Conservation (phyloP, 371 early-diverging fungal genomes). For the Mortierella sp. region DNA sequence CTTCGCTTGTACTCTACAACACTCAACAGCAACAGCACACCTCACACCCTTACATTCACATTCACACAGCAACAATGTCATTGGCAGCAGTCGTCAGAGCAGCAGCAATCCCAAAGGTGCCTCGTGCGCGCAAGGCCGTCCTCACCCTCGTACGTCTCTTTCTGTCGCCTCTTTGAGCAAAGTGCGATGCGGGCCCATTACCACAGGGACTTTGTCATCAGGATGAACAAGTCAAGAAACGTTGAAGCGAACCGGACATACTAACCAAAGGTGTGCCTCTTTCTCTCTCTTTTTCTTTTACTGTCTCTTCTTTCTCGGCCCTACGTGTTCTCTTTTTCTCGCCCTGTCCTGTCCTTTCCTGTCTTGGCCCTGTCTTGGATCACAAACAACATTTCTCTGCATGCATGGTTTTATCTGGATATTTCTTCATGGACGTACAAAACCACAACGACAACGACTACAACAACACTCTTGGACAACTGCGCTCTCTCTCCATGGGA, state of each 20-base stretch:
- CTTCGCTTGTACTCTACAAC: not conserved
- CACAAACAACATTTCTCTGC: not conserved
- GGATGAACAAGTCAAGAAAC: not conserved
- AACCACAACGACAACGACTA: not conserved
- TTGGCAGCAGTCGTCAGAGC: slow-evolving; percentile 52
- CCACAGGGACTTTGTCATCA: not conserved
- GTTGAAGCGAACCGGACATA: not conserved
- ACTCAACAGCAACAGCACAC: not conserved
- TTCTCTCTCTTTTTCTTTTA: not conserved
- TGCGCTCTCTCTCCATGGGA: not conserved
- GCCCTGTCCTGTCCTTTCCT: not conserved
- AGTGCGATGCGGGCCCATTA: not conserved
- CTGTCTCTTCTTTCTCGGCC: not conserved
- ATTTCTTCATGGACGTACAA: not conserved
- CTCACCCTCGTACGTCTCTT: slow-evolving; percentile 49
- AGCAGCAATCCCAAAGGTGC: slow-evolving; percentile 38
- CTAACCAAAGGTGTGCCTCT: not conserved
- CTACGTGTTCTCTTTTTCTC: not conserved
- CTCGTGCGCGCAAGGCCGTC: slow-evolving; percentile 53
- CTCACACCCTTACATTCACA: not conserved
- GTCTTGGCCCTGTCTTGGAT: not conserved
- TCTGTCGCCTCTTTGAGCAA: not conserved
- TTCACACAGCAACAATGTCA: slow-evolving; percentile 31
- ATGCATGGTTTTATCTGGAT: slow-evolving; percentile 6
- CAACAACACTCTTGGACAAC: not conserved